Evolutionary conservation across 768 basidiomycete species (phyloP), one percentile per base, ranked within the genome.

Genomic region (Fomitopsis serialis): DNA sequence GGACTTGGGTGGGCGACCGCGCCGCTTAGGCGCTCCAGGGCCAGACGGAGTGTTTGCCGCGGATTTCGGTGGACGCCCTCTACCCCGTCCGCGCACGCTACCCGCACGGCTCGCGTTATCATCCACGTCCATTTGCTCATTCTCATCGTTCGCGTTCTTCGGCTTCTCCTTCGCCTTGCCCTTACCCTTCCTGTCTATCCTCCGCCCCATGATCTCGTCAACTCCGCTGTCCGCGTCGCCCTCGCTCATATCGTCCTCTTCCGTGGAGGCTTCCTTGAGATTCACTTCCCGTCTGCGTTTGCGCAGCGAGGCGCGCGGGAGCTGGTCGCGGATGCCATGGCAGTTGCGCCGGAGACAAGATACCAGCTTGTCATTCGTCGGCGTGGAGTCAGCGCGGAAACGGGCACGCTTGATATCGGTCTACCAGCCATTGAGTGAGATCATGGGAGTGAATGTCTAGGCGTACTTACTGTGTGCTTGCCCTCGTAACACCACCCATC

Each of bases 401-500:
- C 88, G 76, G 0, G 89, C 89, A 43, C 89, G 86, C 68, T 80
- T 90, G 36, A 68, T 50, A 60, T 91, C 89, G 1, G 79, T 85
- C 88, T 90, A 55, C 35, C 46, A 47, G 23, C 25, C 55, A 27
- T 15, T 29, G 11, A 45, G 2, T 17, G 27, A 12, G 7, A 27
- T 45, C 9, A 22, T 2, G 6, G 25, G 19, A 45, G 34, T n/a
- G 21, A 15, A 35, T 11, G 10, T 12, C 40, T 1, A 19, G 2
- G 19, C 10, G 15, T 42, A 77, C 81, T 55, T 48, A 84, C 84
- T 8, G 89, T 90, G 65, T 92, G 89, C 66, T 77, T 79, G 3
- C 89, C 89, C 65, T 91, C 88, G 61, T 89, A 91, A 61, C 89
- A 92, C 87, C 87, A 92, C 1, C 89, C 89, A 63, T 89, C 87